Evolutionary conservation across 2,329 filamentous ascomycete species (phyloP).

Genomic region (Trichoderma semiorbis): DNA sequence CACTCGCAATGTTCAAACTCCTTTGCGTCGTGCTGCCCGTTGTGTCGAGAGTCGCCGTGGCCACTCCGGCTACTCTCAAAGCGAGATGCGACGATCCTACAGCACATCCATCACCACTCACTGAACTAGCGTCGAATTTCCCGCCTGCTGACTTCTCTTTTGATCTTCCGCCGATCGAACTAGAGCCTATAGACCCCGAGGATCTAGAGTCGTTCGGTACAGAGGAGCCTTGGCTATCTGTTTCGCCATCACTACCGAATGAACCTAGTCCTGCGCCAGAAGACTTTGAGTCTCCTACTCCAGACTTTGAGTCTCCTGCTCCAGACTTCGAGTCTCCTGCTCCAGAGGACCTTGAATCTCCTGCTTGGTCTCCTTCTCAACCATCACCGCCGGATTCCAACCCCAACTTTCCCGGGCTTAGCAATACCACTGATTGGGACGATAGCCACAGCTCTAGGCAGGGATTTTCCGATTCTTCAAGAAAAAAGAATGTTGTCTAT

Average conservation of each 20-base stretch:
- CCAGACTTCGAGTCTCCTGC: background rate
- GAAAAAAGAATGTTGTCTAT: constrained; percentile 44
- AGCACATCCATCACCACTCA: background rate
- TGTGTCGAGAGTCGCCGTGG: constrained; percentile 26
- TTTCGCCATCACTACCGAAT: background rate
- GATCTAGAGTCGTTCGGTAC: background rate
- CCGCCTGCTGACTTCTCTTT: background rate
- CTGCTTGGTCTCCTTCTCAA: background rate
- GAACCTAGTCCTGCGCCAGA: background rate
- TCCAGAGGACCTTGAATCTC: background rate
- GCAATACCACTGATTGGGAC: background rate
- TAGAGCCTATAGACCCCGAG: background rate
- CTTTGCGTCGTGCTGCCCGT: constrained; percentile 26
- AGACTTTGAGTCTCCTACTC: background rate
- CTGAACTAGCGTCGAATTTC: background rate
- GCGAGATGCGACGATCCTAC: background rate
- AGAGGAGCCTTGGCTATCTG: background rate
- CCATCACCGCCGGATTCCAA: background rate
- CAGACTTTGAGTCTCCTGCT: too few species aligned
- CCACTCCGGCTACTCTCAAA: constrained; percentile 15
- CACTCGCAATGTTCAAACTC: constrained; percentile 24
- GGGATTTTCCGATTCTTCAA: background rate
- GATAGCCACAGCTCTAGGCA: background rate
- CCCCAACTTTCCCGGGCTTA: background rate
- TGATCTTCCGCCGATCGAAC: background rate